A percentile compares a stretch with the other conserved stretches of the same genome.
Conservation (phyloP, 306 rosid genomes). For the Prunus armeniaca region DNA sequence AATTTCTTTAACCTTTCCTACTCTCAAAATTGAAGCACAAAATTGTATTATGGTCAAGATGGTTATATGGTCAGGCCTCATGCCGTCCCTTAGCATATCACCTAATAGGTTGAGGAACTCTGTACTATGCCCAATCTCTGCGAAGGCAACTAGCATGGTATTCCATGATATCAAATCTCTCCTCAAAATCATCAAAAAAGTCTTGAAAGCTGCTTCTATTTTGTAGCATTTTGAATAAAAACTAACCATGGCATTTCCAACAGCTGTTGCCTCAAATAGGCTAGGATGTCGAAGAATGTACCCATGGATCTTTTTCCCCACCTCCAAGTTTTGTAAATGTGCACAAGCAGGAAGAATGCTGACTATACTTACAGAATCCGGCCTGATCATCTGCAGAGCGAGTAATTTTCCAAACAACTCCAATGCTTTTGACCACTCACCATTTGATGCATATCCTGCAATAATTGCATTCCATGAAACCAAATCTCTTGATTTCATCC, state of each 20-base stretch:
- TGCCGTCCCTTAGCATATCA: slow-evolving; percentile 50
- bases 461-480: slow-evolving; percentile 89
- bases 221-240: slow-evolving; percentile 68
- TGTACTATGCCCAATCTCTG: slow-evolving; percentile 37
- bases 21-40: slow-evolving; percentile 44
- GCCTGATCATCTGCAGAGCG: slow-evolving; percentile 30
- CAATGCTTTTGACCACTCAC: slow-evolving; percentile 75
- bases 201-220: slow-evolving; percentile 44
- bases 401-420: slow-evolving; percentile 48
- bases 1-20: slow-evolving; percentile 68
- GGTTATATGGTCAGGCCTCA: slow-evolving; percentile 61
- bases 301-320: slow-evolving; percentile 72
- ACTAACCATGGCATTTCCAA: slow-evolving; percentile 73
- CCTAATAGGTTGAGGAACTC: slow-evolving; percentile 50
- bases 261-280: slow-evolving; percentile 47
- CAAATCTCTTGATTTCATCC: slow-evolving; percentile 71
- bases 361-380: slow-evolving; percentile 71
- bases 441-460: slow-evolving; percentile 64
- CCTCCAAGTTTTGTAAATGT: slow-evolving; percentile 34
- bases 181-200: slow-evolving; percentile 47
- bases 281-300: slow-evolving; percentile 48
- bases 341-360: slow-evolving; percentile 79
- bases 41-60: slow-evolving; percentile 55
- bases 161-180: slow-evolving; percentile 97
- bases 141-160: slow-evolving; percentile 67